Evolutionary conservation across 768 basidiomycete species (phyloP).

Genomic region (Tricholoma flavovirens): DNA sequence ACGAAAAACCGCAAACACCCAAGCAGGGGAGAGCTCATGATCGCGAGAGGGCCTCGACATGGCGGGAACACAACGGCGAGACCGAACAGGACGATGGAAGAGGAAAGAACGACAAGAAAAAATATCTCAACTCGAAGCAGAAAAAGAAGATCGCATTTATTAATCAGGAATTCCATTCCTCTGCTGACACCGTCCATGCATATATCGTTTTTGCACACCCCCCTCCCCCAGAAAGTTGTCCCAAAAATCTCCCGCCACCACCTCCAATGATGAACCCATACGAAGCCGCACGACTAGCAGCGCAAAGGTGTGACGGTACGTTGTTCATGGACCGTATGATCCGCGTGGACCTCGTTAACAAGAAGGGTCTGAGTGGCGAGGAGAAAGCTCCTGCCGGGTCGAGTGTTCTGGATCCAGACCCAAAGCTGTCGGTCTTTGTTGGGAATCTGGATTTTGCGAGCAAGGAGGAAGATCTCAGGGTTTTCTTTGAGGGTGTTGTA

Average conservation of each 20-base stretch:
- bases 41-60: constrained; percentile 51
- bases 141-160: constrained; percentile 96
- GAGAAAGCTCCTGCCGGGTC: constrained; percentile 14
- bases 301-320: constrained; percentile 60
- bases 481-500: constrained; percentile 79
- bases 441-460: constrained; percentile 91
- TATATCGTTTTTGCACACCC: constrained; percentile 90
- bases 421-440: constrained; percentile 81
- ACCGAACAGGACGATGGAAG: constrained; percentile 36
- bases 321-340: constrained; percentile 73
- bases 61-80: constrained; percentile 42
- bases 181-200: constrained; percentile 72
- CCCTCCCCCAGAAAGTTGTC: constrained; percentile 31
- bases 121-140: constrained; percentile 71
- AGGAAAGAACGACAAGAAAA: constrained; percentile 46
- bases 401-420: constrained; percentile 43
- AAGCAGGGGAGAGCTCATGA: constrained; percentile 43
- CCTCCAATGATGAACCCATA: constrained; percentile 55
- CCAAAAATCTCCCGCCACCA: constrained; percentile 47
- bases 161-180: constrained; percentile 82
- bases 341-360: constrained; percentile 66
- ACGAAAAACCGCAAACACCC: constrained; percentile 16
- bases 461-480: constrained; percentile 83
- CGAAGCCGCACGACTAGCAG: constrained; percentile 57
- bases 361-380: constrained; percentile 13